Evolutionary conservation across 2,329 filamentous ascomycete species (phyloP).

Genomic region (Aspergillus pseudoterreus): DNA sequence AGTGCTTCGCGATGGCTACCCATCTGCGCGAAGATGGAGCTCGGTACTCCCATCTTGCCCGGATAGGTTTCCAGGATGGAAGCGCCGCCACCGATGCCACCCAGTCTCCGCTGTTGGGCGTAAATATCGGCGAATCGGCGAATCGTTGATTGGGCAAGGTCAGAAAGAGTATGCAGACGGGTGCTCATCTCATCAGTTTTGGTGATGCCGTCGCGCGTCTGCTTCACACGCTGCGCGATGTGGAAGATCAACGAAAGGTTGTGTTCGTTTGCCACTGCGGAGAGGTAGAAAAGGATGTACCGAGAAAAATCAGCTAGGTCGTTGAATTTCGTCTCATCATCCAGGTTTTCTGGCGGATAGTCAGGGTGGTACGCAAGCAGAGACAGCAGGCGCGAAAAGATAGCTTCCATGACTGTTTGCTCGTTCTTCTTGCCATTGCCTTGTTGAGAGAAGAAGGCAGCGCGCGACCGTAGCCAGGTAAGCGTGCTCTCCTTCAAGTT

Average conservation of each 20-base stretch:
- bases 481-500: conserved; percentile 70
- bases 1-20: conserved; percentile 75
- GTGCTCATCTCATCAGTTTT: conserved; percentile 45
- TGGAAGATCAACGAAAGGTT: conserved; percentile 88
- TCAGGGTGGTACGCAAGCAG: conserved; percentile 92
- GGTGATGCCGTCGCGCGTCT: conserved; percentile 74
- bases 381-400: conserved; percentile 78
- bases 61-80: conserved; percentile 74
- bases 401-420: conserved; percentile 70
- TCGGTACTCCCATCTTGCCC: conserved; percentile 74
- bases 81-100: conserved; percentile 31
- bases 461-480: conserved; percentile 85
- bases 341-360: conserved; percentile 51
- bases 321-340: conserved; percentile 48
- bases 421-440: conserved; percentile 35
- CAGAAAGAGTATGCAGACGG: conserved; percentile 75
- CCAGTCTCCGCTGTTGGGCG: conserved; percentile 60
- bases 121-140: conserved; percentile 82
- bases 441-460: conserved; percentile 58
- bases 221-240: conserved; percentile 88
- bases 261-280: conserved; percentile 74
- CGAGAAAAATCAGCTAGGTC: conserved; percentile 74
- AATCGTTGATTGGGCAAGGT: conserved; percentile 78
- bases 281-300: conserved; percentile 88
- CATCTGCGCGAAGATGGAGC: conserved; percentile 71